phyloP scores from a whole-genome alignment of 1,284 basidiomycete genomes.

The Melampsora americana region DNA sequence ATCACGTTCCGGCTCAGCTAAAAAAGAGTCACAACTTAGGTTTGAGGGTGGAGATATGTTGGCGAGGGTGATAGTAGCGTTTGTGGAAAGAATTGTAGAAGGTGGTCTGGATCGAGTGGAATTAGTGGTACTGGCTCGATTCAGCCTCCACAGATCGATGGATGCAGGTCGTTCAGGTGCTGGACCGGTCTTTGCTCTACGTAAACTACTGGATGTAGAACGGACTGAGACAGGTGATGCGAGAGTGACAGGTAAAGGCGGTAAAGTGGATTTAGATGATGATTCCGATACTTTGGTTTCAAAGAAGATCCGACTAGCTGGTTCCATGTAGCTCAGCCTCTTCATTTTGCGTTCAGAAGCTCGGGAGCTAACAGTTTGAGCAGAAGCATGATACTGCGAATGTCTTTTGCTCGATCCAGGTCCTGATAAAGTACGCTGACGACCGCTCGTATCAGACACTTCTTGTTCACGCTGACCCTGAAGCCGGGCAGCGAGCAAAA shows the following conservation, averaged over 20 bases:
- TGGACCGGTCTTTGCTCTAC: slow-evolving; percentile 36
- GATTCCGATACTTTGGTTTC: not conserved
- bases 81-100: not conserved
- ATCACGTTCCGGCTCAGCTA: not conserved
- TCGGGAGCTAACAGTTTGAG: not conserved
- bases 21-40: not conserved
- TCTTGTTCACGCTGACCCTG: slow-evolving; percentile 23
- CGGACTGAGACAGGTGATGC: not conserved
- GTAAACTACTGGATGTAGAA: slow-evolving; percentile 21
- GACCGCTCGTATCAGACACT: not conserved
- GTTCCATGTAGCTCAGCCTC: slow-evolving; percentile 40
- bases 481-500: slow-evolving; percentile 18
- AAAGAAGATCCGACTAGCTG: slow-evolving; percentile 8
- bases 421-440: slow-evolving; percentile 34
- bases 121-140: not conserved
- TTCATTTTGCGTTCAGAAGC: slow-evolving; percentile 31
- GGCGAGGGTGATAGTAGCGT: not conserved
- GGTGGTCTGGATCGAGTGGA: slow-evolving; percentile 3
- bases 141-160: not conserved
- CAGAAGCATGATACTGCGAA: not conserved
- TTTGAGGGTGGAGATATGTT: too few species aligned
- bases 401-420: slow-evolving; percentile 22
- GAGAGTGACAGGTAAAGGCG: slow-evolving; percentile 16
- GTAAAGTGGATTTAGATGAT: not conserved
- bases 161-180: slow-evolving; percentile 2